A percentile compares a stretch with the other conserved stretches of the same genome.
Conservation (phyloP, 352 stramenopile genomes). For the Phytophthora tubulina region DNA sequence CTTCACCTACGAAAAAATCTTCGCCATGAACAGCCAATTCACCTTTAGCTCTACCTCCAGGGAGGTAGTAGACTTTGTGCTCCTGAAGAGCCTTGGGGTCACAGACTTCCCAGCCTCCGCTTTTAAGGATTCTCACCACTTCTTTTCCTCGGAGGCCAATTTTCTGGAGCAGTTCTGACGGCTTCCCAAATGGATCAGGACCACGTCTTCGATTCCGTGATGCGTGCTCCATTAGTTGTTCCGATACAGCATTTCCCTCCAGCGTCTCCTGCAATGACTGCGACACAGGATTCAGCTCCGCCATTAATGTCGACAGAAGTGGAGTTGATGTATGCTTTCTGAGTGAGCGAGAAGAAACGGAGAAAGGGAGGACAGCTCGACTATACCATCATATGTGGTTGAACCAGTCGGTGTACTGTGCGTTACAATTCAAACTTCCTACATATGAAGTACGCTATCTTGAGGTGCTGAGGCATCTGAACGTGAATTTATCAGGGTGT, state of each 20-base stretch:
- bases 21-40: conserved; percentile 19
- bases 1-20: conserved; percentile 33
- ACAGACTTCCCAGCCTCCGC: conserved; percentile 24
- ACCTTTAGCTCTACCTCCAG: conserved; percentile 22
- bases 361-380: conserved; percentile 4
- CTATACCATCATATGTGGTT: conserved; percentile 9
- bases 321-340: conserved; percentile 1
- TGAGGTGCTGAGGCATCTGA: too few species aligned
- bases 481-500: too few species aligned
- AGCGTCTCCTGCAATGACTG: neutral
- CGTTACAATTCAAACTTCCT: too few species aligned
- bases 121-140: conserved; percentile 31
- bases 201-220: conserved; percentile 14
- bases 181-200: conserved; percentile 14
- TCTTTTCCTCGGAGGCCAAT: conserved; percentile 34
- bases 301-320: neutral
- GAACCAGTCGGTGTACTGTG: too few species aligned
- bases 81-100: conserved; percentile 31
- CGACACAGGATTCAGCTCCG: neutral
- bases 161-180: conserved; percentile 27
- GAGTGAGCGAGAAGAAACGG: neutral
- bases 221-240: conserved; percentile 5
- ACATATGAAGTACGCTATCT: too few species aligned
- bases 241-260: neutral
- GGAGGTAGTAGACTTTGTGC: conserved; percentile 30